These are phyloP conservation scores for Lentithecium fluviatile DNA, from an alignment of 495 filamentous ascomycete genomes.

Conservation along the genomic window DNA sequence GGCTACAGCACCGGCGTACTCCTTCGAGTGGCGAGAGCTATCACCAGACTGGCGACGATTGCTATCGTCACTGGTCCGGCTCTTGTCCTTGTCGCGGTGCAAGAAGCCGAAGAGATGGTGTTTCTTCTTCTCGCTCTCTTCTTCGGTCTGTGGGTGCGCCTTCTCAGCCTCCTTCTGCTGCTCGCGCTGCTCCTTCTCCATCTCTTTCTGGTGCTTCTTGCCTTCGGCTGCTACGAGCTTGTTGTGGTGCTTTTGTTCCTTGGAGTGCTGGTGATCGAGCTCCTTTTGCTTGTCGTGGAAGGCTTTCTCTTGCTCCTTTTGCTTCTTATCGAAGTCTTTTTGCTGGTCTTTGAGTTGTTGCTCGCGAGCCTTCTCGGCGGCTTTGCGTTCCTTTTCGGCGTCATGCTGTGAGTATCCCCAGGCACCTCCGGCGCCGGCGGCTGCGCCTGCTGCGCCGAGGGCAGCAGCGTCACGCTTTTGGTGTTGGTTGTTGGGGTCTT, in stretches of 20 bases:
- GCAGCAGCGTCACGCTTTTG: conserved; percentile 24
- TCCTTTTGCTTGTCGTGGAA: conserved; percentile 32
- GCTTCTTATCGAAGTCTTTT: conserved; percentile 15
- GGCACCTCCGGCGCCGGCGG: conserved; percentile 25
- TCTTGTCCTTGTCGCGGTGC: conserved; percentile 37
- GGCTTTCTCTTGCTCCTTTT: conserved; percentile 19
- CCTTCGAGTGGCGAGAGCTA: conserved; percentile 11
- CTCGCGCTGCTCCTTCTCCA: conserved; percentile 16
- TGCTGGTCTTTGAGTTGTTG: conserved; percentile 21
- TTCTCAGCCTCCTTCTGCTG: conserved; percentile 25
- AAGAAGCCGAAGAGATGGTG: conserved; percentile 38
- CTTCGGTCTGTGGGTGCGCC: conserved; percentile 19
- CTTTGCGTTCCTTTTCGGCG: conserved; percentile 22
- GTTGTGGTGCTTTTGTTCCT: conserved; percentile 22
- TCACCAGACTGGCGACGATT: not conserved
- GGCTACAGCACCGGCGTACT: conserved; percentile 24
- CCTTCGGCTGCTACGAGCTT: conserved; percentile 20
- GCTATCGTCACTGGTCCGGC: conserved; percentile 20
- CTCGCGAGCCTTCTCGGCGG: conserved; percentile 8
- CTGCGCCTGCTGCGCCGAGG: conserved; percentile 9
- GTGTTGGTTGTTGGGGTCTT: conserved; percentile 13
- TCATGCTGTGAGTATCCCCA: conserved; percentile 34
- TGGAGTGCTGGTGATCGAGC: conserved; percentile 20
- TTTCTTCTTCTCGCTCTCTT: conserved; percentile 24
- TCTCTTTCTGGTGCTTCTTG: conserved; percentile 33